Base-by-base conservation (phyloP, 768 basidiomycete genomes). In the Phanerodontia chrysosporium region DNA sequence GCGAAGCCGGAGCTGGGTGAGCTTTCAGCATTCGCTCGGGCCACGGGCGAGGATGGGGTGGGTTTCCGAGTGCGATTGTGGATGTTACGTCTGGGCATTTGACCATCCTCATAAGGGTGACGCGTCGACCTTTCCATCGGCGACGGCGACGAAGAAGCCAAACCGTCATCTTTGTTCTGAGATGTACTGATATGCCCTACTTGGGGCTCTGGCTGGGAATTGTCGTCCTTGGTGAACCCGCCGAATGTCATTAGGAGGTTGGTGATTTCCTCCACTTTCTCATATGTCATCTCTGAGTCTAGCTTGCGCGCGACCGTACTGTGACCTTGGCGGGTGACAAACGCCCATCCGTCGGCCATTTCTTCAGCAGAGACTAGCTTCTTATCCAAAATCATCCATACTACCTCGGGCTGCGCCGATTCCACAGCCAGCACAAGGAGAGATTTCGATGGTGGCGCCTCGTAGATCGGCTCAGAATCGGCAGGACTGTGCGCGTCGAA, bases 331-430 rank as follows among this genome's bases (percentile, higher is more conserved):
- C 36, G 49, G 9, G 58, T 63, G 6, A 80, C 72, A 65, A 74
- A 75, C 21, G 72, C 66, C 85, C 83, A 87, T 0, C 78, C 77
- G 32, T 78, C 71, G 59, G 72, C 73, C 56, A 85, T 79, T 27
- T 85, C 84, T 18, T 77, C 67, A 42, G 73, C 60, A 51, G 70
- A 75, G 27, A 81, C 78, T 24, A 89, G 75, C n/a, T 73, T 73
- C 45, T 78, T 83, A 49, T 87, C 79, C 28, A 90, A 78, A 51
- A 90, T 71, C 72, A 81, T 75, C 80, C 81, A 86, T 25, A 87
- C 81, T 35, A 83, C 73, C 64, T 87, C 82, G 10, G 87, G 87
- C 65, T 86, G 81, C 55, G 73, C 69, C 14, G 86, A 86, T 62
- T 81, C 75, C 45, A 90, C 55, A 25, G 89, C 84, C 48, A 88